A percentile compares a stretch with the other conserved stretches of the same genome.
Evolutionary conservation across 192 early-diverging fungal species (phyloP).

Genomic region (Spinellus fusiger): DNA sequence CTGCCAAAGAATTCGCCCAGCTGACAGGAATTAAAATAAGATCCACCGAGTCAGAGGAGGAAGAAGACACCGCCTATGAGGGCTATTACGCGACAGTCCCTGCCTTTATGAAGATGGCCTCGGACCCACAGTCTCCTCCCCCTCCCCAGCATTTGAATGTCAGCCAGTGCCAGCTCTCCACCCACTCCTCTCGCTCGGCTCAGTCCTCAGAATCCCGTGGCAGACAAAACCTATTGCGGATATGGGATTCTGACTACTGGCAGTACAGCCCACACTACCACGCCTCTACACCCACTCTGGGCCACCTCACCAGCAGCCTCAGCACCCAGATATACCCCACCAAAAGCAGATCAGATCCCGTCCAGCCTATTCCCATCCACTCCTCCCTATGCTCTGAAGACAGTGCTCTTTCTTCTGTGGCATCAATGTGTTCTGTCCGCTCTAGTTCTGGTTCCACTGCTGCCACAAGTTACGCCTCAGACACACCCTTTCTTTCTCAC

Average conservation of each 20-base stretch:
- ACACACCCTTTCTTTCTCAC: constrained; percentile 9
- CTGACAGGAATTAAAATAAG: constrained; percentile 25
- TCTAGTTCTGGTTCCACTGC: neutral
- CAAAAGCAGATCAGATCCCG: neutral
- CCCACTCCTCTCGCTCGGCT: neutral
- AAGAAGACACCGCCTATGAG: neutral
- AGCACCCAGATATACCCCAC: neutral
- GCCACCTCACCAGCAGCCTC: neutral
- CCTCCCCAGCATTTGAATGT: no score
- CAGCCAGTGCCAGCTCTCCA: neutral
- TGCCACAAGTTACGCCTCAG: constrained; percentile 5
- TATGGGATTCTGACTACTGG: neutral
- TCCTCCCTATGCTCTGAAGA: neutral
- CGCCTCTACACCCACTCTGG: no score
- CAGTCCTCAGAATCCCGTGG: neutral
- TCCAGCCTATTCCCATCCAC: neutral
- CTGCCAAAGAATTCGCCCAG: constrained; percentile 32
- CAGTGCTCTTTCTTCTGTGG: neutral
- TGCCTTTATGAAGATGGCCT: no score
- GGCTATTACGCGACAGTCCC: no score
- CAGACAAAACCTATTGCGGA: neutral
- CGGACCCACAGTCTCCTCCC: no score
- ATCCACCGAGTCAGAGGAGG: neutral
- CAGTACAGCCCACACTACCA: neutral
- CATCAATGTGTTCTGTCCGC: neutral